Conservation (phyloP, 345 rosid genomes). For the Salix dunnii region DNA sequence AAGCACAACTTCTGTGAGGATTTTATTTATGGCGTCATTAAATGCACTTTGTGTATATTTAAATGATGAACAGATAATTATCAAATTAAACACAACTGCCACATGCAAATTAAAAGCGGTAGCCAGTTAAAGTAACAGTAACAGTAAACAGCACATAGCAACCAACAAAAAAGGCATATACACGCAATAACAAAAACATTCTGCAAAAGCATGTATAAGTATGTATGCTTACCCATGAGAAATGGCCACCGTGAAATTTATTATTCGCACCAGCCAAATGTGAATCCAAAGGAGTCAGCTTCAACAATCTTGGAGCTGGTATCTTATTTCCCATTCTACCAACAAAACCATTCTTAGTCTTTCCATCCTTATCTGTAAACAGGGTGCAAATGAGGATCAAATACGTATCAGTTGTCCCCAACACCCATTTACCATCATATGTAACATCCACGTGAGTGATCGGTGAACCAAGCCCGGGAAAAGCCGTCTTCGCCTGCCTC, state of each 20-base stretch:
- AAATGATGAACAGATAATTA: background rate
- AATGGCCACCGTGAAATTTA: conserved; percentile 84
- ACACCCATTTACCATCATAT: conserved; percentile 88
- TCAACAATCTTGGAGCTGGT: conserved; percentile 85
- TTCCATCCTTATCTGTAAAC: conserved; percentile 87
- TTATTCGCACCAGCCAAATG: conserved; percentile 83
- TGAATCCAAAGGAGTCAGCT: conserved; percentile 86
- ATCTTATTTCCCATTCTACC: conserved; percentile 95
- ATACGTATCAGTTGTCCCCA: conserved; percentile 87
- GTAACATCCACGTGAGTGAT: conserved; percentile 89
- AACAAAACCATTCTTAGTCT: conserved; percentile 77
- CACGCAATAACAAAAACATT: background rate
- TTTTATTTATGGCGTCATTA: no score
- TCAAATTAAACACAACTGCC: background rate
- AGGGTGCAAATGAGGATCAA: conserved; percentile 84
- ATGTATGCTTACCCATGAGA: conserved; percentile 83
- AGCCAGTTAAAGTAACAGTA: background rate
- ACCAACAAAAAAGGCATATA: background rate
- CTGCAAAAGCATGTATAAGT: background rate
- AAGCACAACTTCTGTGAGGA: background rate
- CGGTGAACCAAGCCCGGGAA: conserved; percentile 94
- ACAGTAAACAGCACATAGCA: background rate
- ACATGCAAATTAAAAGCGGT: background rate
- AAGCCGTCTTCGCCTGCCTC: conserved; percentile 94
- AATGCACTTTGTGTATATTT: background rate